These are phyloP conservation scores for Amphibolis antarctica DNA, from an alignment of 106 monocot genomes.

Conservation along the genomic window DNA sequence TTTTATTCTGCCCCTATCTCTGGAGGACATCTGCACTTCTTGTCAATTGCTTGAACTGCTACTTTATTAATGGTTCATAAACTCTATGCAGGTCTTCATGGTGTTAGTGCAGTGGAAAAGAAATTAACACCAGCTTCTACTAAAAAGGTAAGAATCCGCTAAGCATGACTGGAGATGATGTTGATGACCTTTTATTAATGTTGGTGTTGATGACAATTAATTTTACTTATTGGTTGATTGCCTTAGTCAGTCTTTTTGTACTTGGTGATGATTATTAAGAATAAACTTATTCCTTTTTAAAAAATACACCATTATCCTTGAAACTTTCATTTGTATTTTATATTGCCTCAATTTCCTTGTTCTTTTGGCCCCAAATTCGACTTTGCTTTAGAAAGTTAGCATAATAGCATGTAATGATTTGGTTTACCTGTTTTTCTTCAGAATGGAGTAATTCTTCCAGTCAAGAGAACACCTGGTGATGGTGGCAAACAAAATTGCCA, in stretches of 20 bases:
- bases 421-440: background rate
- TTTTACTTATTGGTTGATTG: too few relatives aligned
- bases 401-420: background rate
- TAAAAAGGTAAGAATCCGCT: background rate
- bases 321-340: background rate
- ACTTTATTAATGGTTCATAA: background rate
- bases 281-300: too few relatives aligned
- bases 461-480: slow-evolving; percentile 1
- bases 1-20: background rate
- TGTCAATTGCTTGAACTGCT: background rate
- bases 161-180: too few relatives aligned
- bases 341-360: background rate
- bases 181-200: too few relatives aligned
- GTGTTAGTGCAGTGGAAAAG: background rate
- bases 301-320: background rate
- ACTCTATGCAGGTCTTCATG: background rate
- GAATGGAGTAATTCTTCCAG: background rate
- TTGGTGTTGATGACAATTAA: too few relatives aligned
- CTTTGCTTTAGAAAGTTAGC: background rate
- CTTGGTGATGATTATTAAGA: too few relatives aligned
- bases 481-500: slow-evolving; percentile 27
- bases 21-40: background rate
- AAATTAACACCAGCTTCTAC: background rate
- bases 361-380: background rate
- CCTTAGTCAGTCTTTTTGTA: too few relatives aligned